Percentiles rank a stretch among this genome's conserved stretches.
phyloP scores from a whole-genome alignment of 371 early-diverging fungal genomes.

The Mortierella sp. region DNA sequence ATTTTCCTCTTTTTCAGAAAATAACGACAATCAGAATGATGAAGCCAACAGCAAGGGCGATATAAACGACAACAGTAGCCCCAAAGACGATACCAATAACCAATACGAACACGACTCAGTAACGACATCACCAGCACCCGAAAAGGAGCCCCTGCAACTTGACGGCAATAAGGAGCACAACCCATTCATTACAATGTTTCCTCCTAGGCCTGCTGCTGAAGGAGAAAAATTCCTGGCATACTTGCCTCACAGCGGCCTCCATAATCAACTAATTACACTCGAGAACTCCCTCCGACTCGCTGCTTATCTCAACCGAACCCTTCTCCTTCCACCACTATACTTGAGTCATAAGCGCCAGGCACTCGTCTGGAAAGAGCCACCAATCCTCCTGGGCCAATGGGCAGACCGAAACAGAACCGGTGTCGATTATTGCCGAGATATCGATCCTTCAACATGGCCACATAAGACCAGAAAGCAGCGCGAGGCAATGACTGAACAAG shows the following conservation, averaged over 20 bases:
- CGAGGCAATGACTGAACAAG: constrained; percentile 21
- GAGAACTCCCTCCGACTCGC: constrained; percentile 69
- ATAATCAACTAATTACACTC: constrained; percentile 70
- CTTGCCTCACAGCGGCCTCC: constrained; percentile 72
- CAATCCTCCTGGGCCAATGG: constrained; percentile 30
- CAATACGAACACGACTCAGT: neutral
- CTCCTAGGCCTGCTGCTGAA: constrained; percentile 29
- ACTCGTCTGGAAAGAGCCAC: constrained; percentile 33
- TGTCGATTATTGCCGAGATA: constrained; percentile 39
- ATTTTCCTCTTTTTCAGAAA: neutral
- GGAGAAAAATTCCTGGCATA: constrained; percentile 63
- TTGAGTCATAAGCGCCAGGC: constrained; percentile 35
- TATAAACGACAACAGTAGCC: too few relatives aligned
- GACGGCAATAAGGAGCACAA: constrained; percentile 32
- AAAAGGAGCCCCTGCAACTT: constrained; percentile 7
- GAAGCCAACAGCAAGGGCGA: too few relatives aligned
- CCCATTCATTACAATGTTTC: constrained; percentile 44
- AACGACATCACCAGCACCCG: neutral
- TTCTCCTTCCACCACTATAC: constrained; percentile 66
- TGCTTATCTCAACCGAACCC: constrained; percentile 63
- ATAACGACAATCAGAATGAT: neutral
- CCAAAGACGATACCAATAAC: too few relatives aligned
- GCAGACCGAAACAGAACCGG: constrained; percentile 21
- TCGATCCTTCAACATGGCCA: constrained; percentile 22
- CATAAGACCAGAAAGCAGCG: constrained; percentile 15